phyloP scores from a whole-genome alignment of 345 rosid genomes.

The Pistacia integerrima region DNA sequence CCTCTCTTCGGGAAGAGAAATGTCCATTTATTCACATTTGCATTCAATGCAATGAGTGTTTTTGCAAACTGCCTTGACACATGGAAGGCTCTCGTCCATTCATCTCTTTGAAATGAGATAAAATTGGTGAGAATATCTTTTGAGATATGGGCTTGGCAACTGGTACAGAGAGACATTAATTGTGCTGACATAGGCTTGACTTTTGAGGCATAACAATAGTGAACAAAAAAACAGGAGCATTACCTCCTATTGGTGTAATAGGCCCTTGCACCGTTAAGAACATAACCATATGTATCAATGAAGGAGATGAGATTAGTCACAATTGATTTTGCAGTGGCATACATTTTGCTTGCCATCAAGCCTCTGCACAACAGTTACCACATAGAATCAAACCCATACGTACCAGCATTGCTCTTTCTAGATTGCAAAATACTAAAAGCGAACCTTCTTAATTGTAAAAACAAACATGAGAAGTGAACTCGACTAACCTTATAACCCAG shows the following conservation, averaged over 20 bases:
- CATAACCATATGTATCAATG: constrained; percentile 69
- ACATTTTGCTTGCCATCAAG: constrained; percentile 83
- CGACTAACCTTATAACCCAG: constrained; percentile 79
- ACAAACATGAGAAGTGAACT: neutral
- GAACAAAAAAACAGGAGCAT: constrained; percentile 1
- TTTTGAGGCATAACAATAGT: too few species aligned
- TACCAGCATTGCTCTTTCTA: neutral
- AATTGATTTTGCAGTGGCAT: constrained; percentile 68
- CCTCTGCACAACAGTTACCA: constrained; percentile 55
- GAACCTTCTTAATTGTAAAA: neutral
- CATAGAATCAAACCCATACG: neutral
- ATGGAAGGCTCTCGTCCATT: too few species aligned
- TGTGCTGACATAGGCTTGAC: too few species aligned
- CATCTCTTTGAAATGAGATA: too few species aligned
- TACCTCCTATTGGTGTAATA: constrained; percentile 92
- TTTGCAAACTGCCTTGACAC: too few species aligned
- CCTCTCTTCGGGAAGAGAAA: too few species aligned
- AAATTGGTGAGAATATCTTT: too few species aligned
- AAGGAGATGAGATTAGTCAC: constrained; percentile 66
- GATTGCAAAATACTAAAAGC: neutral
- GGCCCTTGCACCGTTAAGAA: constrained; percentile 74
- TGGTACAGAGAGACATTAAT: too few species aligned
- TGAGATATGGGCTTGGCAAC: too few species aligned
- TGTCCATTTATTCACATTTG: too few species aligned
- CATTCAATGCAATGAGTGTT: too few species aligned